Base-by-base conservation (phyloP, 352 stramenopile genomes). In the Halophytophthora batemanensis region DNA sequence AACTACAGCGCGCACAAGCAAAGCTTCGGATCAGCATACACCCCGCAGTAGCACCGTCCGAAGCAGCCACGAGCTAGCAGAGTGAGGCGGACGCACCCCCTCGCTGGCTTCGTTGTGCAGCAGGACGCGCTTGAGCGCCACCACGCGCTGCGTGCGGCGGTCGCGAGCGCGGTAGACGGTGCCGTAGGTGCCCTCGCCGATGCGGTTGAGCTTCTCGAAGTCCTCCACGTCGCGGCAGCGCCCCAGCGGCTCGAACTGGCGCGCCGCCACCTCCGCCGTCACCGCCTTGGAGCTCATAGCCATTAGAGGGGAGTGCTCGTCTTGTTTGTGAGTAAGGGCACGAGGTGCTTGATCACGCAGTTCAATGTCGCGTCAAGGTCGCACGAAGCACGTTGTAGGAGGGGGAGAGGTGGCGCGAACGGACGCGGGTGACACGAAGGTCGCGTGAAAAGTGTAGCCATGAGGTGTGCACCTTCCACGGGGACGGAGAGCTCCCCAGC, bases 61-160 rank as follows among this genome's bases (percentile, higher is more conserved):
- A 13, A 13, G 11, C 19, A 36, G 6, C 25, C 8, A 23, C 7
- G 1, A 22, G 1, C 3, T 3, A n/a, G 40, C 23, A 39, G 33
- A 21, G 15, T 2, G 2, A 13, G 23, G 13, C 74, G 67, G 62
- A 97, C 96, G 67, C 63, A 97, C 96, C 22, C 87, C 88, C 56
- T 97, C 86, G 54, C 73, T 87, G 18, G 66, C 66, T 70, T 97
- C 89, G 61, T 97, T 93, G 71, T 97, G 87, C 44, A 96, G 72
- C 44, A 96, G 79, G 37, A 96, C 92, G 39, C 85, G 82, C 60
- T 98, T 98, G 36, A 98, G 71, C 21, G 93, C 93, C 21, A 97
- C 86, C 29, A 92, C 65, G n/a, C 82, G 59, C 41, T 67, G 61
- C 15, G 70, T 79, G 34, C 53, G 14, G 38, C 75, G 84, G 56